Percentiles rank a stretch among this genome's conserved stretches.
phyloP scores from a whole-genome alignment of 2,329 filamentous ascomycete species.

The Thelonectria discophora region DNA sequence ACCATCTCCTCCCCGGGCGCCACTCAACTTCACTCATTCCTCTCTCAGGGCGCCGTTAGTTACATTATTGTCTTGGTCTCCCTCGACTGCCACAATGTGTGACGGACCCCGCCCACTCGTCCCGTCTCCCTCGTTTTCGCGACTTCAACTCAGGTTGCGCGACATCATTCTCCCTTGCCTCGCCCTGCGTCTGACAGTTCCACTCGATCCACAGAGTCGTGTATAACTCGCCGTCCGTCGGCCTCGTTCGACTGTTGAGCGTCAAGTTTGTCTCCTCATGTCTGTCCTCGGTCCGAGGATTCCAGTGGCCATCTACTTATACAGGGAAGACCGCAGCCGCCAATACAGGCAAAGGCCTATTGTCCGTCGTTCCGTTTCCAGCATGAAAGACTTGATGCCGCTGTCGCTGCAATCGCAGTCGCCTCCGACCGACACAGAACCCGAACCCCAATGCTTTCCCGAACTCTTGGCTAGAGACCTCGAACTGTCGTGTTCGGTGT shows the following conservation, averaged over 20 bases:
- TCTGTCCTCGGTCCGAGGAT: constrained; percentile 31
- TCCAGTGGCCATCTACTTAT: constrained; percentile 39
- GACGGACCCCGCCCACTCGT: constrained; percentile 33
- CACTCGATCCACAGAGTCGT: constrained; percentile 28
- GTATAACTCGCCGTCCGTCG: too few relatives aligned
- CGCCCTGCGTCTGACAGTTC: constrained; percentile 24
- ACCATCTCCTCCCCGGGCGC: constrained; percentile 39
- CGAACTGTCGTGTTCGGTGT: constrained; percentile 58
- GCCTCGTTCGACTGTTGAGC: constrained; percentile 8
- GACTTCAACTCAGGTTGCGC: constrained; percentile 28
- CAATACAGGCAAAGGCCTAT: constrained; percentile 29
- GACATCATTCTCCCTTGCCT: constrained; percentile 34
- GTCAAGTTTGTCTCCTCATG: constrained; percentile 23
- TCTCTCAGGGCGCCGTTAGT: constrained; percentile 34
- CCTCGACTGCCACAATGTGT: constrained; percentile 36
- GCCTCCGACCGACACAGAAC: constrained; percentile 25
- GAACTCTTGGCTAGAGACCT: constrained; percentile 66
- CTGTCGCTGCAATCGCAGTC: constrained; percentile 47
- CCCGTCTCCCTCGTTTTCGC: constrained; percentile 31
- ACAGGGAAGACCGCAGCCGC: constrained; percentile 32
- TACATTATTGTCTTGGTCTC: constrained; percentile 34
- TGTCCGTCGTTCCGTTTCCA: constrained; percentile 49
- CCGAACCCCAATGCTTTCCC: constrained; percentile 57
- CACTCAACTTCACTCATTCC: constrained; percentile 40
- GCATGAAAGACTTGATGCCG: constrained; percentile 52